Evolutionary conservation across 2,329 filamentous ascomycete genomes (phyloP), one percentile per base, ranked within the genome.

Genomic region (Chrysosporium keratinophilum): DNA sequence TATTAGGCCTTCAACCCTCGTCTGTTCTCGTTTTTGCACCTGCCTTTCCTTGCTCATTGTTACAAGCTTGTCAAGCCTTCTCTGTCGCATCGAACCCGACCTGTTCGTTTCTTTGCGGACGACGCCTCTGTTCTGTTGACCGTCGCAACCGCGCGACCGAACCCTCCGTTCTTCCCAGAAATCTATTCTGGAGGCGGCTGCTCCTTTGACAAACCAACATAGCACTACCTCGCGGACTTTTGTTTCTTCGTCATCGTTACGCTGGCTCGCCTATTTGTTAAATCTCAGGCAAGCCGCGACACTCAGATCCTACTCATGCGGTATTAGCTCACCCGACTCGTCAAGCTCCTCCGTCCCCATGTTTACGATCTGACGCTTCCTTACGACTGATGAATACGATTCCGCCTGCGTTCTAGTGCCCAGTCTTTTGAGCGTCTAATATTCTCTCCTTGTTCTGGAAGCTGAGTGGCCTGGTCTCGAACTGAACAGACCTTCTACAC

Each of bases 361-460:
- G 28, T 41, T 50, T 52, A 45, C 52, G 50, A 56, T 42, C 45
- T 50, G 42, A 53, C 50, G 47, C 40, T 41, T 56, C 48, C 28
- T 47, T 49, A 57, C 53, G 56, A 54, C 49, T 57, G 44, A 57
- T 55, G 56, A 57, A 47, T 54, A 55, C 56, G 48, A 41, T 42
- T 48, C 23, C 53, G 44, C 46, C 53, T 34, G 28, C 44, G 50
- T 43, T 44, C 49, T 49, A 48, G 35, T 42, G 51, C 39, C 14
- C 39, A 41, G 39, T 20, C 28, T n/a, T 35, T 28, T 17, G 67
- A 70, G 62, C 63, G 67, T 61, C 46, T 57, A 49, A 33, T 52
- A 54, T 37, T 33, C 44, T 35, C 53, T 43, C n/a, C 4, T 12
- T 41, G 9, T 33, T 35, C 48, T 34, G 37, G 48, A 43, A 3